phyloP scores from a whole-genome alignment of 345 rosid genomes.

The Euphorbia tirucalli region DNA sequence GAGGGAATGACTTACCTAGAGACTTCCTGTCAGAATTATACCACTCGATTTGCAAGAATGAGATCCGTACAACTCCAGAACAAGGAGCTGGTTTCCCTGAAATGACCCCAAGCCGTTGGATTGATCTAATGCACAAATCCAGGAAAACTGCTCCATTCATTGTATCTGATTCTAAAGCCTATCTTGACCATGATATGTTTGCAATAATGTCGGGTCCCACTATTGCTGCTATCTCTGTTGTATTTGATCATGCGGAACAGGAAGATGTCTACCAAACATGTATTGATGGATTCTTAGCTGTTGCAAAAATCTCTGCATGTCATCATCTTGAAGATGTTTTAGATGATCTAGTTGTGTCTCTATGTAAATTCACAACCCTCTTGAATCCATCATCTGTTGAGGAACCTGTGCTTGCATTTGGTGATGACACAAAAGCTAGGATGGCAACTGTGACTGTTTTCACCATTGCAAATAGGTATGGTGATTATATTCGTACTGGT shows the following conservation, averaged over 20 bases:
- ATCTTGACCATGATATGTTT: slow-evolving; percentile 98
- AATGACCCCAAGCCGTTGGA: slow-evolving; percentile 99
- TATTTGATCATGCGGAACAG: slow-evolving; percentile 96
- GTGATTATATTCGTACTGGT: slow-evolving; percentile 88
- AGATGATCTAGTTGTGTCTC: slow-evolving; percentile 94
- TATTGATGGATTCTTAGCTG: slow-evolving; percentile 95
- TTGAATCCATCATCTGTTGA: slow-evolving; percentile 80
- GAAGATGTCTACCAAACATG: slow-evolving; percentile 95
- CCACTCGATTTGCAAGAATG: slow-evolving; percentile 91
- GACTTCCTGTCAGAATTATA: slow-evolving; percentile 81
- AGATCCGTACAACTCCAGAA: slow-evolving; percentile 95
- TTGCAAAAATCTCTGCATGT: slow-evolving; percentile 95
- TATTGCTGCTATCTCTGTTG: slow-evolving; percentile 96
- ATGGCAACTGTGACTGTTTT: slow-evolving; percentile 95
- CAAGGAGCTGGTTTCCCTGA: slow-evolving; percentile 91
- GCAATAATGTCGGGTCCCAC: slow-evolving; percentile 99
- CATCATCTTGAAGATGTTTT: slow-evolving; percentile 98
- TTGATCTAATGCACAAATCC: slow-evolving; percentile 94
- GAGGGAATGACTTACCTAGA: slow-evolving; percentile 85
- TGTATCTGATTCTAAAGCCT: slow-evolving; percentile 70
- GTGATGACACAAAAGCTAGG: slow-evolving; percentile 92
- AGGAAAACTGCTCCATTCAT: slow-evolving; percentile 87
- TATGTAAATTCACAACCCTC: slow-evolving; percentile 92
- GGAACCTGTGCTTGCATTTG: slow-evolving; percentile 94
- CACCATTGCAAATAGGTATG: slow-evolving; percentile 95